Base-by-base conservation (phyloP, 345 rosid genomes). In the Populus deltoides region DNA sequence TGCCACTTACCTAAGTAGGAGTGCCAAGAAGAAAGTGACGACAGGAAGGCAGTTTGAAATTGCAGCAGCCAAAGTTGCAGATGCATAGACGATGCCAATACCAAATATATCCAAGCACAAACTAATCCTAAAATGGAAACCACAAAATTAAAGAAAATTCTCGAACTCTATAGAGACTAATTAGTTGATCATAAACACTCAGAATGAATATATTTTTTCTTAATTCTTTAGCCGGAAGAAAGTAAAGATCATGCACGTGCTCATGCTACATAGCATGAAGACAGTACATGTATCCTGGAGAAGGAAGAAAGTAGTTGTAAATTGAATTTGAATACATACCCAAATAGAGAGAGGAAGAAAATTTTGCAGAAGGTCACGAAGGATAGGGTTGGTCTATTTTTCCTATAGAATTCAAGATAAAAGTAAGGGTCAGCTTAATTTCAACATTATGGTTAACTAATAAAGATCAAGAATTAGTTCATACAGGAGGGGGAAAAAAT, bases 41-140 rank as follows among this genome's bases (percentile, higher is more conserved):
- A 88, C 98, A 22, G 99, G 98, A 76, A 95, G 96, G 27, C 88
- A 83, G 75, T 94, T 92, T 57, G 93, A 76, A n/a, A 90, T 87
- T 27, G 98, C 96, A 67, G 99, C 95, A 25, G 94, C 99, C 83
- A 95, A 79, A 81, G 94, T 88, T 43, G 98, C 92, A 31, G 97
- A 81, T 2, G 98, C 91, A 83, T 93, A 91, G 24, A 89, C 71
- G 20, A 95, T 84, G 66, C 92, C 99, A 1, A 95, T 43, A 8
- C 98, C 98, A 83, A 87, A 81, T 43, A 93, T 65, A 74, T 91
- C 84, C 80, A 93, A 83, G 80, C 91, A 86, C 45, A 88, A 79
- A 11, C 94, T 90, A 70, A 93, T 85, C 83, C 99, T 93, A 76
- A 68, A 71, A 77, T 22, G 27, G 5, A 25, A 66, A 29, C 13